These are phyloP conservation scores for Globisporangium paddicum DNA, from an alignment of 352 stramenopile genomes.

Conservation along the genomic window DNA sequence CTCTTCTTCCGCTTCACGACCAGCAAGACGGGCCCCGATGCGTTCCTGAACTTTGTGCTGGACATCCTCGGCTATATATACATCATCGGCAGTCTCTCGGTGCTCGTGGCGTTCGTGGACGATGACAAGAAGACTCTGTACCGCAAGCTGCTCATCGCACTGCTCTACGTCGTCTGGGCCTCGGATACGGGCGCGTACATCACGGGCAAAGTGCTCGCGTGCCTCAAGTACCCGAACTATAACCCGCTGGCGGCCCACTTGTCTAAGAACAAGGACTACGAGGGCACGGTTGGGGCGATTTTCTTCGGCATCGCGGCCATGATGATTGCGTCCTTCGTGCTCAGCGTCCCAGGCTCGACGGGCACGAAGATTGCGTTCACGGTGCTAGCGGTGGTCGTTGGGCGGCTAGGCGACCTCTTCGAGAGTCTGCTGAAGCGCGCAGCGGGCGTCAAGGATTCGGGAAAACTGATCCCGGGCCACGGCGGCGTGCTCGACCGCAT, in stretches of 20 bases:
- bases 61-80: slow-evolving; percentile 78
- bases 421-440: slow-evolving; percentile 95
- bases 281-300: slow-evolving; percentile 90
- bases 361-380: slow-evolving; percentile 82
- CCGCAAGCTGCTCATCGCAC: slow-evolving; percentile 58
- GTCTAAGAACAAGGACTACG: slow-evolving; percentile 95
- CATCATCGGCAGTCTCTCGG: slow-evolving; percentile 55
- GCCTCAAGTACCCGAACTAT: slow-evolving; percentile 79
- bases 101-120: slow-evolving; percentile 63
- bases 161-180: slow-evolving; percentile 69
- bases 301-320: slow-evolving; percentile 84
- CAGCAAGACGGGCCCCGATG: background rate
- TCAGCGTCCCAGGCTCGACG: slow-evolving; percentile 66
- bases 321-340: slow-evolving; percentile 70
- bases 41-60: slow-evolving; percentile 45
- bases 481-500: slow-evolving; percentile 95
- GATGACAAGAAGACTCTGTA: slow-evolving; percentile 40
- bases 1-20: slow-evolving; percentile 48
- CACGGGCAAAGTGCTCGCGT: slow-evolving; percentile 85
- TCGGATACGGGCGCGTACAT: slow-evolving; percentile 94
- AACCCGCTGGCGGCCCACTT: slow-evolving; percentile 84
- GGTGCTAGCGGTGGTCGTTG: slow-evolving; percentile 89
- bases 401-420: slow-evolving; percentile 94
- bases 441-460: slow-evolving; percentile 94
- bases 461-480: slow-evolving; percentile 94